A percentile compares a stretch with the other conserved stretches of the same genome.
These are phyloP conservation scores for Pyrenophora seminiperda DNA, from an alignment of 2,329 filamentous ascomycete genomes.

Conservation along the genomic window DNA sequence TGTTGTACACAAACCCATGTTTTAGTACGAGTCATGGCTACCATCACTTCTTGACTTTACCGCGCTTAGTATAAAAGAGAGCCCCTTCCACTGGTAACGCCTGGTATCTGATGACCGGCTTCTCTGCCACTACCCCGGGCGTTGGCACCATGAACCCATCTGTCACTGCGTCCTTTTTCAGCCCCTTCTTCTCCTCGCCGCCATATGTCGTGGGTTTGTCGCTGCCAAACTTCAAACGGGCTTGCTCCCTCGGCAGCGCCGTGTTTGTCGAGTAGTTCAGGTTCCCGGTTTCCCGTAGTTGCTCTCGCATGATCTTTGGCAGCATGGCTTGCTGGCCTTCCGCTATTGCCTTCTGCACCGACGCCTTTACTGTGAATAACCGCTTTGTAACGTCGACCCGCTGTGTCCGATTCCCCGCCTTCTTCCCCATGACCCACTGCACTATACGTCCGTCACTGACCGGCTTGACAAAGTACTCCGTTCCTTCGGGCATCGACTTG, in stretches of 20 bases:
- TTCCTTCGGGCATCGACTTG: slow-evolving; percentile 35
- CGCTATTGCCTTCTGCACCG: slow-evolving; percentile 15
- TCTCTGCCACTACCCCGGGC: background rate
- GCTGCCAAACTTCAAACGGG: background rate
- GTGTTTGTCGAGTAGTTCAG: slow-evolving; percentile 11
- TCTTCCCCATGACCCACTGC: slow-evolving; percentile 30
- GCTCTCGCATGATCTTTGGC: slow-evolving; percentile 14
- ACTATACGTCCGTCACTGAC: slow-evolving; percentile 29
- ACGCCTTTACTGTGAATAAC: slow-evolving; percentile 20
- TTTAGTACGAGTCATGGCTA: no score
- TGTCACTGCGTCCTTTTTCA: background rate
- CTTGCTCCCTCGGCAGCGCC: slow-evolving; percentile 8
- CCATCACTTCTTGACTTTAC: no score
- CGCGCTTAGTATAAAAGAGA: no score
- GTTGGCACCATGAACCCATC: background rate
- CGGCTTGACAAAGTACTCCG: slow-evolving; percentile 26
- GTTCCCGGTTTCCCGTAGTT: slow-evolving; percentile 2
- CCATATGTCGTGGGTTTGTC: background rate
- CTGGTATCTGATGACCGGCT: background rate
- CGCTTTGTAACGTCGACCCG: slow-evolving; percentile 14
- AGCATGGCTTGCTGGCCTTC: slow-evolving; percentile 16
- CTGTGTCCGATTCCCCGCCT: background rate
- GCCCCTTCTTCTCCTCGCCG: slow-evolving; percentile 8
- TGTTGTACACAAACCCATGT: no score
- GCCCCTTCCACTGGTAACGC: background rate